Percentiles rank a stretch among this genome's conserved stretches.
phyloP scores from a whole-genome alignment of 2,329 filamentous ascomycete species.

The Cytospora paraplurivora region DNA sequence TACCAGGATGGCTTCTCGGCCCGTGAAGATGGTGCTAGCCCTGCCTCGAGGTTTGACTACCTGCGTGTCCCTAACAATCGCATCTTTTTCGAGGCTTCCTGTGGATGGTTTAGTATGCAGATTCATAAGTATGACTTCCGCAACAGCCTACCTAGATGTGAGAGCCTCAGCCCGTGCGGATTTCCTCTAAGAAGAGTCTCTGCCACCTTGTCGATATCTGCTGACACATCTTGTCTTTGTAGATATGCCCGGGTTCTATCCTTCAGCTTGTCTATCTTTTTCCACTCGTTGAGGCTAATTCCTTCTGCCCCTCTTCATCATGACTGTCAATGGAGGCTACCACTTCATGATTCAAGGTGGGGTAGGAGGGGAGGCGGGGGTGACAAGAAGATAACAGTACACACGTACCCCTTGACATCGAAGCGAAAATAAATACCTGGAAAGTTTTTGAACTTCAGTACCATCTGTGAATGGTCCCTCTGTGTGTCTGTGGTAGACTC shows the following conservation, averaged over 20 bases:
- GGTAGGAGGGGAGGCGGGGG: too few species aligned
- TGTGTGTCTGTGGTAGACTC: conserved; percentile 21
- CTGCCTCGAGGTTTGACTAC: too few species aligned
- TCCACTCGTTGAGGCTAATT: conserved; percentile 34
- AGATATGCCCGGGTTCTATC: conserved; percentile 34
- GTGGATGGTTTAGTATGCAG: too few species aligned
- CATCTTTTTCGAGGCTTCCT: too few species aligned
- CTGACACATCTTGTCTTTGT: conserved; percentile 13
- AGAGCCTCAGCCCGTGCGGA: conserved; percentile 28
- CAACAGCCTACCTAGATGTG: conserved; percentile 11
- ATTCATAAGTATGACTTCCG: too few species aligned
- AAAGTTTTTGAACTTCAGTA: conserved; percentile 3
- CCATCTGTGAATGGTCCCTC: not conserved
- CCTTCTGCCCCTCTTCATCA: conserved; percentile 26
- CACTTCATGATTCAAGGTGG: too few species aligned
- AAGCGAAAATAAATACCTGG: conserved; percentile 36
- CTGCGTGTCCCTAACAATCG: too few species aligned
- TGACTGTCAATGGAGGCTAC: too few species aligned
- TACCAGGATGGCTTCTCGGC: conserved; percentile 32
- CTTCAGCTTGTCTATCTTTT: conserved; percentile 34
- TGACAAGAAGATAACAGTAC: too few species aligned
- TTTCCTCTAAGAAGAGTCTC: conserved; percentile 22
- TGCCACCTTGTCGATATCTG: conserved; percentile 32
- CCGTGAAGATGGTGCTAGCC: conserved; percentile 34
- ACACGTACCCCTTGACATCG: conserved; percentile 30